Conservation (phyloP, 441 rosid genomes). For the Jatropha podagrica region DNA sequence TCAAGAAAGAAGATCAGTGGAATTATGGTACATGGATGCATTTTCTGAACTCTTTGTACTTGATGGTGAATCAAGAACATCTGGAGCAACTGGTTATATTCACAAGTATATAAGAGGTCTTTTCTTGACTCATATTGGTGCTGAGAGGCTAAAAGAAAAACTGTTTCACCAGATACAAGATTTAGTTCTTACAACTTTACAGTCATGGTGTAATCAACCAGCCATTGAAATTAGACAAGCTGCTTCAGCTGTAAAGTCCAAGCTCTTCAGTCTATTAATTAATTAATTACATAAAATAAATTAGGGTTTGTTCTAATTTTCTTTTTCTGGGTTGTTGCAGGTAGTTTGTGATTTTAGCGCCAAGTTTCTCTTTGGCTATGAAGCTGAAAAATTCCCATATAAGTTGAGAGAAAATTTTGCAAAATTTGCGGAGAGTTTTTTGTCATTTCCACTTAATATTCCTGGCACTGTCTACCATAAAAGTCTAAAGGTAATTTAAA, state of each 20-base stretch:
- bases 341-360: conserved; percentile 24
- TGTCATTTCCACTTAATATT: conserved; percentile 36
- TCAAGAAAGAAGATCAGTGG: conserved; percentile 35
- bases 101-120: conserved; percentile 32
- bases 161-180: conserved; percentile 28
- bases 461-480: conserved; percentile 36
- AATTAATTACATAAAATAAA: neutral
- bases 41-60: conserved; percentile 30
- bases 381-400: conserved; percentile 3
- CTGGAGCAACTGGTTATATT: neutral
- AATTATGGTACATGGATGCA: conserved; percentile 32
- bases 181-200: conserved; percentile 8
- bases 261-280: too few species aligned
- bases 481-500: conserved; percentile 30
- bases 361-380: conserved; percentile 20
- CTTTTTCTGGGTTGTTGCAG: conserved; percentile 12
- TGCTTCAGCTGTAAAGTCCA: conserved; percentile 19
- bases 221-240: conserved; percentile 25
- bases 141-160: conserved; percentile 27
- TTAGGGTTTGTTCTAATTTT: neutral
- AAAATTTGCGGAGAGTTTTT: neutral
- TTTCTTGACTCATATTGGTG: conserved; percentile 25
- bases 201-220: conserved; percentile 25
- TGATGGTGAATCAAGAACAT: conserved; percentile 23
- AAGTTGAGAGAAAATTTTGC: conserved; percentile 21